Base-by-base conservation (phyloP, 306 rosid genomes). In the Cucurbita maxima region DNA sequence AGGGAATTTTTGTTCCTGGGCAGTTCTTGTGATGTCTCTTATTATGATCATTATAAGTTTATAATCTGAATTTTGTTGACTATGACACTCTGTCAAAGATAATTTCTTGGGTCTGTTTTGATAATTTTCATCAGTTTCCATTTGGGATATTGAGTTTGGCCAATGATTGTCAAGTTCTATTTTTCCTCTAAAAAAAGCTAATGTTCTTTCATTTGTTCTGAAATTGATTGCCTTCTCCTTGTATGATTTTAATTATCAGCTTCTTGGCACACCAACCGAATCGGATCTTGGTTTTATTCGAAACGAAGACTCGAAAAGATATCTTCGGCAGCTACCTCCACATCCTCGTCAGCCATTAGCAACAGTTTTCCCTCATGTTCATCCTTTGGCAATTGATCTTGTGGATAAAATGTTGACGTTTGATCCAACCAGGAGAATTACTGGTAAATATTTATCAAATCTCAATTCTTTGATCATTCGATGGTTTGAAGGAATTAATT, bases 251-350 rank as follows among this genome's bases (percentile, higher is more conserved):
- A 58, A 40, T 75, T 58, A 41, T 18, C 73, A 94, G 99, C 97
- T 94, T 84, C 96, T 94, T 25, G 99, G 99, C 76, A 90, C 96
- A 77, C 99, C 99, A 82, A 86, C 88, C 30, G 99, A 94, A 19
- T 90, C 99, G 16, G 99, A 94, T 79, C 82, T 89, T 22, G 96
- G 97, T 78, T 87, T 89, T 41, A 80, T 87, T 72, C 87, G 81
- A 72, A 91, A 78, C 77, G 99, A 93, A 76, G 98, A 91, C 47
- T 96, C 88, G 0, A 89, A 83, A 82, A 87, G 96, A 83, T 94
- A 94, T 71, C 86, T 94, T 56, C 82, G 87, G 60, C 99, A 94
- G 75, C 92, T 90, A 57, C 83, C 96, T 58, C 88, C 25, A 59
- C 84, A 51, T 81, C 95, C 99, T 77, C 96, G 97, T 44, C 99